phyloP scores from a whole-genome alignment of 2,329 filamentous ascomycete genomes.

The Ilyonectria sp. region DNA sequence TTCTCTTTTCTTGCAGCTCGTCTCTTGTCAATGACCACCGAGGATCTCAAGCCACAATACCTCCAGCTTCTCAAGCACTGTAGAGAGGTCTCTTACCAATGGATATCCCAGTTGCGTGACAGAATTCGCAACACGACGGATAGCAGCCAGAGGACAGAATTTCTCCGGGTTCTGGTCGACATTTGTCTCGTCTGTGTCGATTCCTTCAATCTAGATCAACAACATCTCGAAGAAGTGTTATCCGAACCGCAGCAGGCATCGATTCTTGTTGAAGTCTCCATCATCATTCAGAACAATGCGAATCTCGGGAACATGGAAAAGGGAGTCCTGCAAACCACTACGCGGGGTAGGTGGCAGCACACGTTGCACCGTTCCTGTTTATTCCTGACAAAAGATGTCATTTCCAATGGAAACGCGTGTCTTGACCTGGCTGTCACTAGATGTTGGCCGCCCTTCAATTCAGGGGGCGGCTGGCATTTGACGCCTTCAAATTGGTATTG shows the following conservation, averaged over 20 bases:
- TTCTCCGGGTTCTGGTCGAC: slow-evolving; percentile 10
- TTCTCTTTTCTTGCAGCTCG: slow-evolving; percentile 37
- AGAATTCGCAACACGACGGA: slow-evolving; percentile 16
- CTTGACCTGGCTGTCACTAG: slow-evolving; percentile 33
- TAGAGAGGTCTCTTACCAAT: slow-evolving; percentile 26
- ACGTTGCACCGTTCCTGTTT: slow-evolving; percentile 21
- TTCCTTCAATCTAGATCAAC: slow-evolving; percentile 28
- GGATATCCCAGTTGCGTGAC: slow-evolving; percentile 1
- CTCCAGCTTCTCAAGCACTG: slow-evolving; percentile 15
- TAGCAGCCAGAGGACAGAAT: slow-evolving; percentile 18
- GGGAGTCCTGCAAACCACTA: neutral
- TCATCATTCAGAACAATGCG: slow-evolving; percentile 23
- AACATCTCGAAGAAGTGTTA: slow-evolving; percentile 7
- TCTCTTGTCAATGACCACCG: slow-evolving; percentile 25
- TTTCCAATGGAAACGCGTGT: neutral
- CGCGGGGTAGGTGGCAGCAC: slow-evolving; percentile 27
- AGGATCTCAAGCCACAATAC: neutral
- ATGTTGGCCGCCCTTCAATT: slow-evolving; percentile 33
- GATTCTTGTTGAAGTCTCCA: slow-evolving; percentile 29
- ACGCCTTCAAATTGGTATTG: slow-evolving; percentile 20
- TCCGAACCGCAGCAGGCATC: slow-evolving; percentile 25
- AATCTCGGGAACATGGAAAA: neutral
- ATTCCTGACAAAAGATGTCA: slow-evolving; percentile 2
- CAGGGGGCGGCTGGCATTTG: slow-evolving; percentile 13
- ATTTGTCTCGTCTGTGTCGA: slow-evolving; percentile 29